phyloP scores from a whole-genome alignment of 1,139 yeast species.

The Fermentozyma sake region DNA sequence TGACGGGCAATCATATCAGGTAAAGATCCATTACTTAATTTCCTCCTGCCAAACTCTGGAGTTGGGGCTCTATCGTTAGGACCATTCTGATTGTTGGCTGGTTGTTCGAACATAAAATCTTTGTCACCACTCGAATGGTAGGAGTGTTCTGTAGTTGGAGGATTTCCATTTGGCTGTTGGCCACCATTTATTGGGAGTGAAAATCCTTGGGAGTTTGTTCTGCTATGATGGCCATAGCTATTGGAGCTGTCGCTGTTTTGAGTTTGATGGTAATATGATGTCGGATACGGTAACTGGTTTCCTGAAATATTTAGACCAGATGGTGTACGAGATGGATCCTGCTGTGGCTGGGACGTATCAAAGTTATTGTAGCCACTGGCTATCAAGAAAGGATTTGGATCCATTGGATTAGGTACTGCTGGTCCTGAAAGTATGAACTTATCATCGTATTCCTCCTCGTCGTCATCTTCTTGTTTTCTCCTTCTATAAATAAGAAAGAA shows the following conservation, averaged over 20 bases:
- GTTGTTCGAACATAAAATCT: constrained; percentile 11
- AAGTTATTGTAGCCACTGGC: constrained; percentile 16
- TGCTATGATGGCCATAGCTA: constrained; percentile 11
- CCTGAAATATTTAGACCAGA: background rate
- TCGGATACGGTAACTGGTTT: constrained; percentile 2
- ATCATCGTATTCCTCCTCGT: constrained; percentile 35
- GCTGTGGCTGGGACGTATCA: constrained; percentile 11
- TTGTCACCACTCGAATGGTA: constrained; percentile 22
- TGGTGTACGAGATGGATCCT: constrained; percentile 2
- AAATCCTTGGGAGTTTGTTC: constrained; percentile 10
- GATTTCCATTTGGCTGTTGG: background rate
- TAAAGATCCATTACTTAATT: constrained; percentile 67
- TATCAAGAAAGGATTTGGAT: constrained; percentile 23
- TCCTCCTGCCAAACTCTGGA: constrained; percentile 40
- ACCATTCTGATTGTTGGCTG: constrained; percentile 3
- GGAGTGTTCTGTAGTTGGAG: constrained; percentile 11
- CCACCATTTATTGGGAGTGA: constrained; percentile 2
- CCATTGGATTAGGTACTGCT: constrained; percentile 13
- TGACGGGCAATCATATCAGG: constrained; percentile 57
- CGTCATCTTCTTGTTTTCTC: constrained; percentile 26
- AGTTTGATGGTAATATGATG: constrained; percentile 1
- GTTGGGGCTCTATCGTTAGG: constrained; percentile 10
- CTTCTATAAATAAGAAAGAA: constrained; percentile 38
- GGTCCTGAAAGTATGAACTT: constrained; percentile 36
- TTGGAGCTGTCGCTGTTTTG: constrained; percentile 6